A percentile compares a stretch with the other conserved stretches of the same genome.
Conservation (phyloP, 805 yeast species). For the Suhomyces canberraensis region DNA sequence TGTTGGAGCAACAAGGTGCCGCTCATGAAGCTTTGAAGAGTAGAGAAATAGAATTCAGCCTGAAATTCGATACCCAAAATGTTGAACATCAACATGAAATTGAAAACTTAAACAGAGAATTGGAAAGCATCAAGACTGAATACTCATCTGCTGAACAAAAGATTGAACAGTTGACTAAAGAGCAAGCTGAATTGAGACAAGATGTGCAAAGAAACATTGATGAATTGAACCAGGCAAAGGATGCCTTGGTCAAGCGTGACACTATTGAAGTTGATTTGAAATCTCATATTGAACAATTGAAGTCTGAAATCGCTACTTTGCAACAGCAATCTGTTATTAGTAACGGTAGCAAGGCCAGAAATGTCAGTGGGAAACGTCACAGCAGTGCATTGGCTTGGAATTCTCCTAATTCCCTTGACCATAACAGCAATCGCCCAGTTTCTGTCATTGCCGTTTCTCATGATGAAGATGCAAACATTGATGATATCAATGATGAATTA, state of each 20-base stretch:
- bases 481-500: conserved; percentile 72
- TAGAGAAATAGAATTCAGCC: conserved; percentile 52
- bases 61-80: conserved; percentile 43
- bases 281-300: conserved; percentile 54
- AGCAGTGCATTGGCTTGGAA: conserved; percentile 38
- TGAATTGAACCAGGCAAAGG: conserved; percentile 59
- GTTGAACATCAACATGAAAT: conserved; percentile 49
- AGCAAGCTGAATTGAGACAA: conserved; percentile 59
- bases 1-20: conserved; percentile 51
- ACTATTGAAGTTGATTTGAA: conserved; percentile 66
- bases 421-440: conserved; percentile 50
- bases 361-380: conserved; percentile 38
- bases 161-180: conserved; percentile 56
- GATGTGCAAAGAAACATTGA: conserved; percentile 61
- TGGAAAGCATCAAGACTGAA: conserved; percentile 52
- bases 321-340: conserved; percentile 33
- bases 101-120: conserved; percentile 51
- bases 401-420: conserved; percentile 34
- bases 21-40: conserved; percentile 53
- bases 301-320: conserved; percentile 47
- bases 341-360: conserved; percentile 32
- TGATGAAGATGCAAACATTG: conserved; percentile 52
- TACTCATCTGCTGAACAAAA: conserved; percentile 55
- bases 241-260: conserved; percentile 54
- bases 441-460: conserved; percentile 58